Evolutionary conservation across 2,329 filamentous ascomycete species (phyloP).

Genomic region (Juglanconis juglandina): DNA sequence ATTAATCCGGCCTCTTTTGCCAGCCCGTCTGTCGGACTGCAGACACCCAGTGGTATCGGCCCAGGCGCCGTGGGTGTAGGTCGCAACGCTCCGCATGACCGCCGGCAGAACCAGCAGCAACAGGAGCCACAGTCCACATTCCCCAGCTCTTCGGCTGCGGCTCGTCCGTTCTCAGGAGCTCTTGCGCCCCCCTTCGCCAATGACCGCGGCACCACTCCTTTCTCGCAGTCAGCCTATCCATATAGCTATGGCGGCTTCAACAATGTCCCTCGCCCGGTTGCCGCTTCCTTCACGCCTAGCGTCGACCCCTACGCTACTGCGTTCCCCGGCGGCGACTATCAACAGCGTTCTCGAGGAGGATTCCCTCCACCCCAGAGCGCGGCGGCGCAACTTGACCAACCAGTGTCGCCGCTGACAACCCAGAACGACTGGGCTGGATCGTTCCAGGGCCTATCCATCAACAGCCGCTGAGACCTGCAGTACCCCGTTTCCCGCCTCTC

Average conservation of each 20-base stretch:
- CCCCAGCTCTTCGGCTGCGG: conserved; percentile 33
- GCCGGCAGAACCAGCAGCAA: conserved; percentile 45
- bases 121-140: conserved; percentile 40
- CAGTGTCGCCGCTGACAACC: conserved; percentile 38
- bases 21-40: conserved; percentile 69
- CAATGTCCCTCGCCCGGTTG: conserved; percentile 34
- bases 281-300: conserved; percentile 36
- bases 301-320: conserved; percentile 40
- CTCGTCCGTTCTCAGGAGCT: conserved; percentile 40
- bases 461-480: conserved; percentile 47
- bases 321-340: conserved; percentile 45
- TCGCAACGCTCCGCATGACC: conserved; percentile 43
- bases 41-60: conserved; percentile 64
- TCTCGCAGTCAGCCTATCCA: conserved; percentile 36
- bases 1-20: conserved; percentile 97
- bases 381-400: conserved; percentile 35
- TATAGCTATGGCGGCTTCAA: conserved; percentile 44
- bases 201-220: conserved; percentile 41
- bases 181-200: conserved; percentile 40
- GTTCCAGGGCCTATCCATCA: conserved; percentile 72
- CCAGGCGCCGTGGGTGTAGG: conserved; percentile 62
- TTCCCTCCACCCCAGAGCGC: conserved; percentile 40
- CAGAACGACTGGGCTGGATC: conserved; percentile 59
- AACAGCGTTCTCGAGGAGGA: conserved; percentile 38
- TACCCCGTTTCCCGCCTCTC: background rate